Evolutionary conservation across 495 filamentous ascomycete genomes (phyloP).

Genomic region (Hyaloscypha finlandica): DNA sequence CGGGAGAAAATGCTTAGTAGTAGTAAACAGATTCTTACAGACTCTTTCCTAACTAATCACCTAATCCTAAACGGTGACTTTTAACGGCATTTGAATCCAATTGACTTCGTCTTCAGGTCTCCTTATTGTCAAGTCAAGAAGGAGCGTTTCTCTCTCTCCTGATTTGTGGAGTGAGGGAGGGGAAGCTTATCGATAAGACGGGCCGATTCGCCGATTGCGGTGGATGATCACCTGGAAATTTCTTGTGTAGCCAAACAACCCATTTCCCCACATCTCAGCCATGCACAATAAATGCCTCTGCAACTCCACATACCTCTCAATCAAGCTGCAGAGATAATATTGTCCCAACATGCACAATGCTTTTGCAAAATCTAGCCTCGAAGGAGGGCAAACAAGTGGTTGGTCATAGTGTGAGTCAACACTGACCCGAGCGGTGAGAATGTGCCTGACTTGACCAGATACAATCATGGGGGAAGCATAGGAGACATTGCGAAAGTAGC

Average conservation of each 20-base stretch:
- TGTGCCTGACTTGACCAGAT: slow-evolving; percentile 47
- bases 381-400: slow-evolving; percentile 31
- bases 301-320: slow-evolving; percentile 6
- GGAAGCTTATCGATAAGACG: slow-evolving; percentile 21
- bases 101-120: background rate
- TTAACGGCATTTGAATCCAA: background rate
- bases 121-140: background rate
- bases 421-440: slow-evolving; percentile 30
- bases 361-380: slow-evolving; percentile 29
- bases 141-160: no score
- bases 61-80: no score
- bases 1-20: background rate
- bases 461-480: slow-evolving; percentile 19
- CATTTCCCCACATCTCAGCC: slow-evolving; percentile 11
- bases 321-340: slow-evolving; percentile 16
- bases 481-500: background rate
- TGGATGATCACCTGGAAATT: background rate
- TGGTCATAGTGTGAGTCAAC: slow-evolving; percentile 32
- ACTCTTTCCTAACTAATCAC: no score
- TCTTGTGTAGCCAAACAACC: background rate
- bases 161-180: background rate
- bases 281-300: background rate
- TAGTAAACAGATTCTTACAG: background rate
- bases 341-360: slow-evolving; percentile 33
- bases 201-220: slow-evolving; percentile 3